phyloP scores from a whole-genome alignment of 768 basidiomycete species.

The Coprinopsis sp. region DNA sequence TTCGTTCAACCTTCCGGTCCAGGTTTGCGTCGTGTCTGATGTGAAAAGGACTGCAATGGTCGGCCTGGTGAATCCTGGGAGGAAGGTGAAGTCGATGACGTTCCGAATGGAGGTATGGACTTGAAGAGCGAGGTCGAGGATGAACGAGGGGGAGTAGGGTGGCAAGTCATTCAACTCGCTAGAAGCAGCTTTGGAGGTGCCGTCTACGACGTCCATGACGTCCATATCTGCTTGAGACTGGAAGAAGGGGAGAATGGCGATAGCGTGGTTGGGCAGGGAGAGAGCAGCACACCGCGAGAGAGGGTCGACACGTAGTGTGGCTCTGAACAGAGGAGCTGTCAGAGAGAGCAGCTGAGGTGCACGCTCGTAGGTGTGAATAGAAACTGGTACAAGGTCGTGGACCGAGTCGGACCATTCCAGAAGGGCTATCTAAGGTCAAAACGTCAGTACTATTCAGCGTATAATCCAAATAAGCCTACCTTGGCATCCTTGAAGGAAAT shows the following conservation, averaged over 20 bases:
- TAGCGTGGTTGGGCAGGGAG: conserved; percentile 79
- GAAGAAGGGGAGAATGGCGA: conserved; percentile 90
- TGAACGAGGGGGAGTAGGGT: conserved; percentile 94
- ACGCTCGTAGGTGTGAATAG: conserved; percentile 96
- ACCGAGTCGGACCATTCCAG: conserved; percentile 86
- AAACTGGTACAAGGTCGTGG: conserved; percentile 84
- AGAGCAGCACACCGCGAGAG: conserved; percentile 83
- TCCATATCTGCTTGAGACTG: conserved; percentile 80
- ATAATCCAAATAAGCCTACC: conserved; percentile 35
- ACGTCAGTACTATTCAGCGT: too few species aligned
- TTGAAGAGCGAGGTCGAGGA: conserved; percentile 70
- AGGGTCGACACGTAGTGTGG: conserved; percentile 79
- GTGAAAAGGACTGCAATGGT: conserved; percentile 88
- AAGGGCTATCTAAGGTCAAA: conserved; percentile 90
- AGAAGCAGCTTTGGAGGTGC: too few species aligned
- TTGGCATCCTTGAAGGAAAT: conserved; percentile 95
- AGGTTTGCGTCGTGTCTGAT: conserved; percentile 84
- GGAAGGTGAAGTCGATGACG: conserved; percentile 82
- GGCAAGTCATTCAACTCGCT: too few species aligned
- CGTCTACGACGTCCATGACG: conserved; percentile 64
- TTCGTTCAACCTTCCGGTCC: conserved; percentile 88
- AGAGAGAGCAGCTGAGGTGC: conserved; percentile 83
- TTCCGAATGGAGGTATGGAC: conserved; percentile 79
- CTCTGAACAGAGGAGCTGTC: conserved; percentile 58
- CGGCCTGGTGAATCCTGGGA: conserved; percentile 93